Evolutionary conservation across 305 asterid genomes (phyloP), one percentile per base, ranked within the genome.

Genomic region (Lippia alba): DNA sequence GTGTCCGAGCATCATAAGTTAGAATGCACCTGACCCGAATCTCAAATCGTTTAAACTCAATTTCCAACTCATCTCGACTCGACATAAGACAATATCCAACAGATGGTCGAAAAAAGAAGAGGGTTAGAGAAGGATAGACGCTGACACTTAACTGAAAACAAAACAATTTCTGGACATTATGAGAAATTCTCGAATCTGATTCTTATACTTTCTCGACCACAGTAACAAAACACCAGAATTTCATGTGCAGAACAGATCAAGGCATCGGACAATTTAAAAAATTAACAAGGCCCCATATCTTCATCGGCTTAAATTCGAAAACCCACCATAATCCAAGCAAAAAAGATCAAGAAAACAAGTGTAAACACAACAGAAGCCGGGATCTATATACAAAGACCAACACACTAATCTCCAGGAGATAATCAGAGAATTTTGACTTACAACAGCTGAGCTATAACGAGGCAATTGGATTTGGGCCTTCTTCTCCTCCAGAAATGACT

Each of bases 401-500:
- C 32, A 24, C 2, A 51, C 1, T 32, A 18, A 45, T 2, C 15
- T 11, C n/a, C 7, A 48, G 41, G 15, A 4, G 48, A 45, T 34
- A 36, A 51, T 50, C n/a, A 4, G 51, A 53, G n/a, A 32, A 54
- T 57, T 24, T 30, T 5, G 54, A 66, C 76, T 78, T 61, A 69
- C 81, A 53, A n/a, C n/a, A 62, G 68, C 39, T 0, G 16, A 57
- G 53, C 56, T 40, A 61, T 24, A 24, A 57, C 30, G 78, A 57
- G 61, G 46, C 57, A 17, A 49, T 41, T 18, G 56, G 56, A 24
- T n/a, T n/a, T n/a, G n/a, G 30, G 30, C 30, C 30, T 24, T 53
- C 51, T 46, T 58, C 66, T 70, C 74, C 63, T 70, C 74, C 57
- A 16, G 65, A 45, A 53, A 59, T 53, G 14, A 12, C 8, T 72